Base-by-base conservation (phyloP, 192 early-diverging fungal species). In the Backusella tarrabulga region DNA sequence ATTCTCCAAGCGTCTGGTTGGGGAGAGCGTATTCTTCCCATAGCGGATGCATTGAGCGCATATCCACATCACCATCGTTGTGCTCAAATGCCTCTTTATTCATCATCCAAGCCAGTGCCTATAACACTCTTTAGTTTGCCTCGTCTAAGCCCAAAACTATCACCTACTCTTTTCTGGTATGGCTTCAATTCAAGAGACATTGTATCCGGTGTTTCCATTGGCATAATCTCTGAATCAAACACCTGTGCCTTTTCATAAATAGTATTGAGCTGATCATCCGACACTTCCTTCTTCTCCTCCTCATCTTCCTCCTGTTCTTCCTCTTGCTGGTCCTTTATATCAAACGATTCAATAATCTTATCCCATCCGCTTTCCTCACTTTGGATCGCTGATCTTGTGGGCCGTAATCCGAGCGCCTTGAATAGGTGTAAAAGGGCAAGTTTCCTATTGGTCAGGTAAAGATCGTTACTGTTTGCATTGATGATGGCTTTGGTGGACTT, bases 221-320 rank as follows among this genome's bases (percentile, higher is more conserved):
- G 79, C 21, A 66, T 72, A 56, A 89, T 82, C 12, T 83, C 77
- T 1, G 83, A 75, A 76, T 87, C 88, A 69, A 84, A 81, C 34
- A 79, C 74, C 23, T 89, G 88, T 6, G 88, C 88, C 63, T 89
- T 87, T 73, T 89, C 88, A 74, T 89, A 89, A 15, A 89, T 72
- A 3, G 81, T 77, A 73, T 89, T 85, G 19, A 89, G 56, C 26
- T 86, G 83, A 46, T 85, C 80, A 72, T 89, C 88, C 0, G 86
- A 78, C 0, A 89, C 84, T 60, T 85, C 83, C n/a, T 85, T 84
- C 4, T 78, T 72, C 54, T 79, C 75, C 6, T 83, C 83, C 6
- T 83, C 74, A 2, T 41, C 66, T 0, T 29, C 69, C 7, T 78
- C 77, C 3, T 67, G 54, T 1, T 6, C 17, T 14, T 79, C 36